Percentiles rank a stretch among this genome's conserved stretches.
Conservation (phyloP, 208 protist species). For the Acanthamoeba triangularis region DNA sequence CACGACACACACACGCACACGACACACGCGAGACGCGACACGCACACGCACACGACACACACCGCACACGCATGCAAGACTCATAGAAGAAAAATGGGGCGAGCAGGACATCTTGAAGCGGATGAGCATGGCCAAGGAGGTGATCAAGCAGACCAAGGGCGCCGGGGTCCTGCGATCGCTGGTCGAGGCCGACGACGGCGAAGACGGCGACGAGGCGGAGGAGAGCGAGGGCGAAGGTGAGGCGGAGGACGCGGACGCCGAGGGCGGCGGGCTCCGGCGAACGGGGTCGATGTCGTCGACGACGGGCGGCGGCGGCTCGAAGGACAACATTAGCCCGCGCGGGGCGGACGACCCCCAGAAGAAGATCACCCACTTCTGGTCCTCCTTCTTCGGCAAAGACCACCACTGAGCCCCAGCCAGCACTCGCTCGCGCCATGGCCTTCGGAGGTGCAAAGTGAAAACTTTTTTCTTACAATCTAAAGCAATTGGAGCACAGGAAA, state of each 20-base stretch:
- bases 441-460: too few species aligned
- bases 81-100: background rate
- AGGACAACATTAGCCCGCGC: background rate
- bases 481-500: too few species aligned
- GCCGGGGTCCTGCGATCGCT: background rate
- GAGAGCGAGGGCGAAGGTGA: background rate
- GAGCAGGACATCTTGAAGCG: slow-evolving; percentile 53
- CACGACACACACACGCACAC: background rate
- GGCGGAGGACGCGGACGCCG: background rate
- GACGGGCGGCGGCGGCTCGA: too few species aligned
- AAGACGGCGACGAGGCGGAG: background rate
- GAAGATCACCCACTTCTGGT: slow-evolving; percentile 68
- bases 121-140: slow-evolving; percentile 52
- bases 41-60: background rate
- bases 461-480: too few species aligned
- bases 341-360: slow-evolving; percentile 44
- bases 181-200: background rate
- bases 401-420: background rate
- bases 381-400: slow-evolving; percentile 67
- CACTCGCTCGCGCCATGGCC: too few species aligned
- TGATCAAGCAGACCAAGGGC: slow-evolving; percentile 32
- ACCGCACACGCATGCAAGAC: background rate
- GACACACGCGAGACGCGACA: background rate
- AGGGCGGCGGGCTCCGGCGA: background rate
- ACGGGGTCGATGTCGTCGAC: too few species aligned